These are phyloP conservation scores for Pseudocercospora eumusae DNA, from an alignment of 2,329 filamentous ascomycete genomes.

Conservation along the genomic window DNA sequence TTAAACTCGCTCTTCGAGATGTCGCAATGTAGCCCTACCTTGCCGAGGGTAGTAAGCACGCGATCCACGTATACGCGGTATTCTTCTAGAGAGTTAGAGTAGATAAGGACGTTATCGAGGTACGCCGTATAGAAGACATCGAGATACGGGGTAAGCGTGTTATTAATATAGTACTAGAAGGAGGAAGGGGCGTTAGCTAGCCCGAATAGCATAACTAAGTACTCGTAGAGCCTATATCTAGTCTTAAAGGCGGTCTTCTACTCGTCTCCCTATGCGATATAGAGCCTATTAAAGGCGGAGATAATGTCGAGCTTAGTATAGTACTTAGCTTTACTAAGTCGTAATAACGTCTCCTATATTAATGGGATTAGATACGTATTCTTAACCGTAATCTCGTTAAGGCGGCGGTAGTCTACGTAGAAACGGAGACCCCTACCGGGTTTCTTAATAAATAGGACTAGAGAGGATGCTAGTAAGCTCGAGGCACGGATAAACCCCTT, in stretches of 20 bases:
- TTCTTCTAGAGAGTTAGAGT: conserved; percentile 15
- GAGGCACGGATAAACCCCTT: not conserved
- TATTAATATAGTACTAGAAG: conserved; percentile 38
- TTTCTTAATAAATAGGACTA: conserved; percentile 22
- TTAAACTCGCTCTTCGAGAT: conserved; percentile 23
- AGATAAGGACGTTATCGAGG: conserved; percentile 41
- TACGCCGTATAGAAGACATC: conserved; percentile 32
- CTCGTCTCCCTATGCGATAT: conserved; percentile 30
- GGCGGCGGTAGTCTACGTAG: conserved; percentile 36
- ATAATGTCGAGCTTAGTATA: conserved; percentile 29
- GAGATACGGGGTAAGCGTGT: conserved; percentile 19
- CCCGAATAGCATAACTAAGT: conserved; percentile 34
- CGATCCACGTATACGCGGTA: not conserved
- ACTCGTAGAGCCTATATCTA: conserved; percentile 31
- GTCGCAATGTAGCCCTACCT: conserved; percentile 14
- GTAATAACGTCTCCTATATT: conserved; percentile 32
- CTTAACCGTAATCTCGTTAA: conserved; percentile 41
- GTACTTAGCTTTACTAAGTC: conserved; percentile 13
- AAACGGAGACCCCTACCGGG: conserved; percentile 26
- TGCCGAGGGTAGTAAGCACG: conserved; percentile 13
- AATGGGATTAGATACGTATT: conserved; percentile 33
- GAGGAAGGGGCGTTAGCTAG: conserved; percentile 27
- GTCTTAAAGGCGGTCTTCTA: conserved; percentile 31
- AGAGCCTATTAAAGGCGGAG: conserved; percentile 31
- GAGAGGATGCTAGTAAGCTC: not conserved